These are phyloP conservation scores for Fusarium guadeloupense DNA, from an alignment of 2,329 filamentous ascomycete species.

Conservation along the genomic window DNA sequence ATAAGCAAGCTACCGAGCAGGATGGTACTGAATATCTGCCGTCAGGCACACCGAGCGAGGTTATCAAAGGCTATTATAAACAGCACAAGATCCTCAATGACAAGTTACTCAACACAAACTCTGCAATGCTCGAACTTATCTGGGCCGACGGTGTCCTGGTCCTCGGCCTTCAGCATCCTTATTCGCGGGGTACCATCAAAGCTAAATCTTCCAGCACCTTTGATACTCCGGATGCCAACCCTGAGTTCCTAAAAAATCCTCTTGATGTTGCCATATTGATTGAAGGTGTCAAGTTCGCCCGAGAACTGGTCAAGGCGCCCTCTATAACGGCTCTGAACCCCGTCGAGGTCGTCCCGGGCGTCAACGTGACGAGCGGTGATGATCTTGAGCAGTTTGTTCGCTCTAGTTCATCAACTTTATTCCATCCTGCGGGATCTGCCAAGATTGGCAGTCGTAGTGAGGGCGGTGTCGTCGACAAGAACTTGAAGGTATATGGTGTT, in stretches of 20 bases:
- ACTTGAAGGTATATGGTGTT: constrained; percentile 39
- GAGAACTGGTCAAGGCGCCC: constrained; percentile 8
- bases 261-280: constrained; percentile 16
- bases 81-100: constrained; percentile 30
- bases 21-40: constrained; percentile 23
- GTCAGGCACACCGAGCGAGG: constrained; percentile 10
- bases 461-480: constrained; percentile 49
- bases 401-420: constrained; percentile 18
- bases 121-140: constrained; percentile 29
- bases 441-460: constrained; percentile 53
- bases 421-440: constrained; percentile 32
- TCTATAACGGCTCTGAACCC: constrained; percentile 12
- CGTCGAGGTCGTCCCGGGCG: constrained; percentile 22
- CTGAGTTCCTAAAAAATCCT: constrained; percentile 32
- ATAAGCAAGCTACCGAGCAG: constrained; percentile 9
- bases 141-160: constrained; percentile 29
- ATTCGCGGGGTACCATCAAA: constrained; percentile 36
- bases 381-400: constrained; percentile 32
- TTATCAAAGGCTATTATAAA: constrained; percentile 24
- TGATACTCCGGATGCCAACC: constrained; percentile 24
- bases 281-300: constrained; percentile 27
- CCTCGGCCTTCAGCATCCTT: constrained; percentile 35
- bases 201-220: constrained; percentile 28
- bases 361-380: constrained; percentile 15
- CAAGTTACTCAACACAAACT: constrained; percentile 13